Percentiles rank a stretch among this genome's conserved stretches.
Evolutionary conservation across 306 rosid genomes (phyloP).

Genomic region (Begonia masoniana): DNA sequence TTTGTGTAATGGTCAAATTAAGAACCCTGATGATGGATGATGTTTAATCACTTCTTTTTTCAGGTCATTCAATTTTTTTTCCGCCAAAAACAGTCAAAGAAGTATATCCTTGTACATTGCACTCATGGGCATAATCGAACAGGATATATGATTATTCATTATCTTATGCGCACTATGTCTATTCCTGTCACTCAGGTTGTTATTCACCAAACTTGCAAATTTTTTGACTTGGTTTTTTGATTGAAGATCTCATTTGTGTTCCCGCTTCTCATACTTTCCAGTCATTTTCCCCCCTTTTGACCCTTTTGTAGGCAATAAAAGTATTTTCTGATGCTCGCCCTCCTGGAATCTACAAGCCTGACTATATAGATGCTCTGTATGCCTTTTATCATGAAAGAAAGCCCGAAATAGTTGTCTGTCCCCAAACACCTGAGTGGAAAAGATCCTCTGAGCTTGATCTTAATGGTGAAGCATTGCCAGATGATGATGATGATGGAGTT

Average conservation of each 20-base stretch:
- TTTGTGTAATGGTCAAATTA: not conserved
- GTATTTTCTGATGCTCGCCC: conserved; percentile 82
- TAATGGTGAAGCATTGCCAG: conserved; percentile 91
- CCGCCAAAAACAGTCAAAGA: conserved; percentile 82
- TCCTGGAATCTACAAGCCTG: conserved; percentile 97
- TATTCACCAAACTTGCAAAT: conserved; percentile 6
- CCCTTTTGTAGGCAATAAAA: conserved; percentile 62
- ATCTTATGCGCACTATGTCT: conserved; percentile 66
- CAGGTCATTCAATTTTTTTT: conserved; percentile 73
- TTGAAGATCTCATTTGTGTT: conserved; percentile 3
- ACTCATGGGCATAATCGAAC: conserved; percentile 99
- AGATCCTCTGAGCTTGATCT: conserved; percentile 93
- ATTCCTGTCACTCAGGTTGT: conserved; percentile 80
- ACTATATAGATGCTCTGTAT: conserved; percentile 77
- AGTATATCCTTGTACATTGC: conserved; percentile 92
- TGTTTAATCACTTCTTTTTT: conserved; percentile 14
- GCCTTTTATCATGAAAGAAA: conserved; percentile 81
- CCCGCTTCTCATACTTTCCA: not conserved
- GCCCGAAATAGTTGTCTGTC: conserved; percentile 74
- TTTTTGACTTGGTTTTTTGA: conserved; percentile 3
- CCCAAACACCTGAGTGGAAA: conserved; percentile 98
- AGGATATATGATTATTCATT: conserved; percentile 90
- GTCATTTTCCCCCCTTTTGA: conserved; percentile 7
- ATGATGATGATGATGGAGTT: conserved; percentile 77
- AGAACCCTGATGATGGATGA: not conserved